Percentiles rank a stretch among this genome's conserved stretches.
Conservation (phyloP, 2,329 filamentous ascomycete genomes). For the Fusarium nurragi region DNA sequence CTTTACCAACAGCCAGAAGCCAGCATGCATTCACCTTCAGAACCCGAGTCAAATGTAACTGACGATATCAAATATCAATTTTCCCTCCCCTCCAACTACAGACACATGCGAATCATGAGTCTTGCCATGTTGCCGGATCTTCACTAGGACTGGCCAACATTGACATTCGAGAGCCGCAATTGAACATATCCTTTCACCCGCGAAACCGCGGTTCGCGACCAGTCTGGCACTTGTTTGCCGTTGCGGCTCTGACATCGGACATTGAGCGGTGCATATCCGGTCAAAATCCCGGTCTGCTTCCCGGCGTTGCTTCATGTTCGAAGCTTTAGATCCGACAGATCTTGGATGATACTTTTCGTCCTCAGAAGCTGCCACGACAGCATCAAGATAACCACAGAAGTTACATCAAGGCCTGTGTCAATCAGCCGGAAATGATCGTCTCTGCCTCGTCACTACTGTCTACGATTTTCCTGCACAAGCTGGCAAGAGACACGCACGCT, state of each 20-base stretch:
- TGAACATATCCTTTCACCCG: conserved; percentile 27
- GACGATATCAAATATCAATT: background rate
- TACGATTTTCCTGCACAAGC: background rate
- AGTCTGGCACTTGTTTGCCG: background rate
- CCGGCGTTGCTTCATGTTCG: conserved; percentile 10
- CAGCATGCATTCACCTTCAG: conserved; percentile 13
- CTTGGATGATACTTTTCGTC: background rate
- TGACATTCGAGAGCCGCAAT: conserved; percentile 15
- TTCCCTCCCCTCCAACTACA: background rate
- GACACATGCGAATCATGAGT: background rate
- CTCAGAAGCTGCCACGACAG: background rate
- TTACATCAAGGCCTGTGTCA: conserved; percentile 5
- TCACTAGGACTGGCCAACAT: conserved; percentile 13
- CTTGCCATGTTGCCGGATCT: conserved; percentile 7
- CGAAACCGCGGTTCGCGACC: conserved; percentile 9
- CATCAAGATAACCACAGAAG: background rate
- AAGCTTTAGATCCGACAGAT: background rate
- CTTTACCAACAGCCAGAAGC: conserved; percentile 11
- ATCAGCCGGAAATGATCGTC: conserved; percentile 5
- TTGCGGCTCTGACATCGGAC: conserved; percentile 16
- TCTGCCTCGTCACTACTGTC: conserved; percentile 12
- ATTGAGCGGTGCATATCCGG: conserved; percentile 13
- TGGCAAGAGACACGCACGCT: conserved; percentile 16
- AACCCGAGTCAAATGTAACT: conserved; percentile 4
- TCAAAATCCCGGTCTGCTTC: conserved; percentile 7